These are phyloP conservation scores for Corniculantispora saksenae DNA, from an alignment of 2,329 filamentous ascomycete species.

Conservation along the genomic window DNA sequence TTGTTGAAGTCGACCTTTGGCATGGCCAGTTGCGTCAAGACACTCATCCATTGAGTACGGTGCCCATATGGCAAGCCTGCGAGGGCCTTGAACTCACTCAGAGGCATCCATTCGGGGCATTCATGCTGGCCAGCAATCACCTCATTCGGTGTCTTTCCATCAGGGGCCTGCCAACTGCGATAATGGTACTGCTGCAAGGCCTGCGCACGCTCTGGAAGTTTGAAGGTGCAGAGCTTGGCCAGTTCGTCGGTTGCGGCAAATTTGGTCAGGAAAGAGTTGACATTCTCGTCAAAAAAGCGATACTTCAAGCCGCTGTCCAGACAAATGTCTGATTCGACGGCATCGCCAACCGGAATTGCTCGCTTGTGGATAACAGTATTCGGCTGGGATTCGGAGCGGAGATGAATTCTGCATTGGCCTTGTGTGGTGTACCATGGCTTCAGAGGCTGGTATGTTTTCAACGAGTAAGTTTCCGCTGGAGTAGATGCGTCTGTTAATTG, in stretches of 20 bases:
- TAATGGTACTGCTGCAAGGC: slow-evolving; percentile 42
- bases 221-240: not conserved
- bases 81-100: slow-evolving; percentile 58
- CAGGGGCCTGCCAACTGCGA: slow-evolving; percentile 28
- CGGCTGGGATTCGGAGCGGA: not conserved
- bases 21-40: slow-evolving; percentile 50
- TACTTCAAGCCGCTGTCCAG: not conserved
- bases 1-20: slow-evolving; percentile 53
- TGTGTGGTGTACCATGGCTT: not conserved
- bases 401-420: not conserved
- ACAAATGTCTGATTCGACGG: not conserved
- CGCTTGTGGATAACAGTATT: not conserved
- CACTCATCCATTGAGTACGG: slow-evolving; percentile 56
- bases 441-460: not conserved
- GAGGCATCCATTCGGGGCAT: slow-evolving; percentile 48
- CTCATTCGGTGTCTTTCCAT: slow-evolving; percentile 45
- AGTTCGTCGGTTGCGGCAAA: slow-evolving; percentile 32
- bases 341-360: not conserved
- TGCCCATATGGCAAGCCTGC: slow-evolving; percentile 48
- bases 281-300: slow-evolving; percentile 7
- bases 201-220: slow-evolving; percentile 21
- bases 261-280: slow-evolving; percentile 20
- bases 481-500: not conserved
- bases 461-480: not conserved
- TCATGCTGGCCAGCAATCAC: slow-evolving; percentile 49